Base-by-base conservation (phyloP, 2,329 filamentous ascomycete genomes). In the Diplodia corticola region DNA sequence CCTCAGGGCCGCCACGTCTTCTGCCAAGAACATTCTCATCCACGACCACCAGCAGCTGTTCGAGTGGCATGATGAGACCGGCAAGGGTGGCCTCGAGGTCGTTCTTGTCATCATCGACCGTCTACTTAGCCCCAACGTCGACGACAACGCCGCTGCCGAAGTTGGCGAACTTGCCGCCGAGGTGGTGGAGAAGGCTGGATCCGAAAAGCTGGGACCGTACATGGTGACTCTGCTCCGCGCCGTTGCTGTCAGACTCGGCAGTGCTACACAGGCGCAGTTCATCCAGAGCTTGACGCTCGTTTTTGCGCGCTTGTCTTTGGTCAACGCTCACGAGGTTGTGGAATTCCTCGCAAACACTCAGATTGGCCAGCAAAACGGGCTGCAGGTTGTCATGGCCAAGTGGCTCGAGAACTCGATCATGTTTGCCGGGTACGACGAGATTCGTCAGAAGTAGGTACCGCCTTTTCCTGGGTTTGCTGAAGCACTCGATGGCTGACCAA, bases 381-480 rank as follows among this genome's bases (percentile, higher is more conserved):
- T 99, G 7, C 88, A 93, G 69, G 89, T 97, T 26, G 95, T 99
- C 3, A 81, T 98, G 70, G 86, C 89, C 79, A 97, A 98, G 80
- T 99, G 95, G 95, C 83, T 99, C 0, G 95, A 98, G 80, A 97
- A 98, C 78, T 97, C 93, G 4, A 87, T 96, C 78, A 96, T 91
- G 78, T 99, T 99, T 79, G 93, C 93, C n/a, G 95, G 95, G 13
- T 99, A 97, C 72, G 93, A 98, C 73, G 94, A 97, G 78, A 98
- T 98, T 72, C 88, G 93, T 71, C 92, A 97, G 78, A 99, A 98
- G 91, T 93, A 82, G 78, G 88, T 82, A n/a, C 35, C 17, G 2
- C 24, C 7, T 20, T 4, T 37, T 28, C 44, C 50, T 26, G 13
- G 17, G 22, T 48, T 63, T 68, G 33, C n/a, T 17, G 13, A 46